Evolutionary conservation across 1,139 yeast species (phyloP), one percentile per base, ranked within the genome.

Genomic region (Candida neerlandica): DNA sequence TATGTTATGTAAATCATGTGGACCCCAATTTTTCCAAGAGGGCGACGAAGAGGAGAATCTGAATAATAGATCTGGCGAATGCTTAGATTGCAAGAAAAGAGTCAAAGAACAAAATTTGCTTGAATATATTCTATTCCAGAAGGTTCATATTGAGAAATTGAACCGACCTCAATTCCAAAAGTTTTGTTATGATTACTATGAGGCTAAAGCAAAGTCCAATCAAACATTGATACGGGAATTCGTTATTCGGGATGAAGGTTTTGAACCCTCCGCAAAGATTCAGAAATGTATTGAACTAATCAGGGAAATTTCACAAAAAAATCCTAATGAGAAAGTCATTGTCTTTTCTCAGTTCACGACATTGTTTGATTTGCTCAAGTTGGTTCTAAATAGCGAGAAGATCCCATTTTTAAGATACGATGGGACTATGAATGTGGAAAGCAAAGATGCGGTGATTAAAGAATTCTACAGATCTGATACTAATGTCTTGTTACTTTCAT

Each of bases 291-390:
- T 85, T 43, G 72, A 74, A 44, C 51, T 81, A 19, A 65, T 86
- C 15, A 55, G 70, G 23, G 65, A 73, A 2, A 79, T 86, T 16
- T 63, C 72, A 41, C 52, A 50, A 0, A 65, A 71, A 4, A 62
- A 70, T 40, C 78, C 81, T 0, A 78, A 71, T 39, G 94, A 86
- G 52, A 87, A 88, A 61, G 69, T 86, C 10, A 81, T 94, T 50
- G 74, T 94, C 1, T 94, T 94, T 60, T 87, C 96, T 0, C 96
- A 90, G 58, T 94, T 94, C 67, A 86, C 95, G 1, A 72, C 85
- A 1, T 78, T 89, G 59, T 85, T 94, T 62, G 94, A 87, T 53
- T 66, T 94, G 30, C 67, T 94, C 63, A 78, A 80, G 43, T 70
- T 84, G 44, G 80, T 84, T 15, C 71, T 94, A 26, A 67, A 70